phyloP scores from a whole-genome alignment of 1,284 basidiomycete species.

The Marasmius fiardii region DNA sequence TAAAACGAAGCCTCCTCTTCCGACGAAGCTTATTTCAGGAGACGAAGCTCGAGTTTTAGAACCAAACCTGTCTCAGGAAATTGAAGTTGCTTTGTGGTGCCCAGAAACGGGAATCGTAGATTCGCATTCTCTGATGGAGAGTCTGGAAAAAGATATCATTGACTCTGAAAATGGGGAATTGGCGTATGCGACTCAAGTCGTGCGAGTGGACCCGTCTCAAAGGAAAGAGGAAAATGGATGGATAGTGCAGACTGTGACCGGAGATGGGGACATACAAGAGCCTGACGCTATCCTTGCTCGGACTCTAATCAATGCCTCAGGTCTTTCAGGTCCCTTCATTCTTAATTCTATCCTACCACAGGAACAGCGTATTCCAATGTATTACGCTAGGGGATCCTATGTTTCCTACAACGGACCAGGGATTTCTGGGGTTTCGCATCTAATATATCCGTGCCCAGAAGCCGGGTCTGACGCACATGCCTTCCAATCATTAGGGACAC shows the following conservation, averaged over 20 bases:
- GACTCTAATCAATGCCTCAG: conserved; percentile 86
- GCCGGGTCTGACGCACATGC: conserved; percentile 50
- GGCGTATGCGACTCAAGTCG: conserved; percentile 81
- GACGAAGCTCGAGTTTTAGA: conserved; percentile 77
- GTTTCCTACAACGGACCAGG: conserved; percentile 84
- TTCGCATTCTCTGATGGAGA: conserved; percentile 79
- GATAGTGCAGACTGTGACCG: conserved; percentile 68
- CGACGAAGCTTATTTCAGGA: conserved; percentile 68
- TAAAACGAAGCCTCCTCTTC: conserved; percentile 39
- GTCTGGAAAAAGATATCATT: conserved; percentile 74
- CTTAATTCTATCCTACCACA: conserved; percentile 69
- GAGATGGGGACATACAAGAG: conserved; percentile 36
- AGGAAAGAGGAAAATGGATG: conserved; percentile 49
- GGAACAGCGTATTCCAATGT: conserved; percentile 60
- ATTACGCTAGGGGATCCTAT: conserved; percentile 82
- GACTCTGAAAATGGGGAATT: conserved; percentile 73
- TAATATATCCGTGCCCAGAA: conserved; percentile 90
- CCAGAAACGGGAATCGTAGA: conserved; percentile 92
- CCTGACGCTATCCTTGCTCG: conserved; percentile 78
- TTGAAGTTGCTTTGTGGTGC: conserved; percentile 76
- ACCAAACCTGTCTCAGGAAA: conserved; percentile 73
- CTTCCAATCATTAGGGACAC: conserved; percentile 85
- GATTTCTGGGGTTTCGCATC: conserved; percentile 57
- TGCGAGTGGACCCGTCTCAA: conserved; percentile 75
- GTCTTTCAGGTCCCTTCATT: conserved; percentile 72